These are phyloP conservation scores for Beauveria varroae DNA, from an alignment of 2,329 filamentous ascomycete genomes.

Conservation along the genomic window DNA sequence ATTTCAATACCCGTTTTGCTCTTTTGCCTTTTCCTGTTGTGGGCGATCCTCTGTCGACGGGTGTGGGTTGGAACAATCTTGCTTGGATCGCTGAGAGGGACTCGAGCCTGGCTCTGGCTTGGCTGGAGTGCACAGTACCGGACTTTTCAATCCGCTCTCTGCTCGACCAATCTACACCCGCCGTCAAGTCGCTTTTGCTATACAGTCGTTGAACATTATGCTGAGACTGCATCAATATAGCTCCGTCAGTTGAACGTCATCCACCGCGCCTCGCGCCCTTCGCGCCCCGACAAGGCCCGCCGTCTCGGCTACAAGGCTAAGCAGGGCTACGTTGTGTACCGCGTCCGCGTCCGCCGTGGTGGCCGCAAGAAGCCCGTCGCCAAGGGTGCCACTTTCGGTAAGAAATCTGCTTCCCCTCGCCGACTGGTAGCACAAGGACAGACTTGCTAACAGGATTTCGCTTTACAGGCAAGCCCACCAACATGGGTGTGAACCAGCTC, in stretches of 20 bases:
- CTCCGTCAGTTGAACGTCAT: constrained; percentile 99
- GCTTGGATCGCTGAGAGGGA: neutral
- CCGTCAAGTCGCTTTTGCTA: constrained; percentile 47
- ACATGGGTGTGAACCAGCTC: constrained; percentile 99
- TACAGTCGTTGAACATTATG: constrained; percentile 99
- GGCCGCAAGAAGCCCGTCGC: constrained; percentile 93
- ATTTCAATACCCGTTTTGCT: constrained; percentile 5
- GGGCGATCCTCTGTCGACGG: constrained; percentile 11
- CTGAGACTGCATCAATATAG: constrained; percentile 99
- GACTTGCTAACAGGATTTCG: constrained; percentile 2
- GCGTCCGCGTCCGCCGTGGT: constrained; percentile 95
- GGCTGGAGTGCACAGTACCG: neutral
- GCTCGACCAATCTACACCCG: neutral
- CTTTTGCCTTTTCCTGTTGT: constrained; percentile 5
- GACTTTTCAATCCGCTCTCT: neutral
- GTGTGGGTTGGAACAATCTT: neutral
- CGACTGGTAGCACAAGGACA: neutral
- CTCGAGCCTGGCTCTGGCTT: neutral
- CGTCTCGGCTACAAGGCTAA: constrained; percentile 99
- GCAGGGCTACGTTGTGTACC: constrained; percentile 99
- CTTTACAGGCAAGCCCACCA: constrained; percentile 91
- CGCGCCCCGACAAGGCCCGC: constrained; percentile 98
- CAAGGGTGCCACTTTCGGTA: constrained; percentile 99
- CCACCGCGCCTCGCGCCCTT: constrained; percentile 96
- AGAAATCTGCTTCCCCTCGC: constrained; percentile 25